Evolutionary conservation across 768 basidiomycete species (phyloP).

Genomic region (Panellus pusillus): DNA sequence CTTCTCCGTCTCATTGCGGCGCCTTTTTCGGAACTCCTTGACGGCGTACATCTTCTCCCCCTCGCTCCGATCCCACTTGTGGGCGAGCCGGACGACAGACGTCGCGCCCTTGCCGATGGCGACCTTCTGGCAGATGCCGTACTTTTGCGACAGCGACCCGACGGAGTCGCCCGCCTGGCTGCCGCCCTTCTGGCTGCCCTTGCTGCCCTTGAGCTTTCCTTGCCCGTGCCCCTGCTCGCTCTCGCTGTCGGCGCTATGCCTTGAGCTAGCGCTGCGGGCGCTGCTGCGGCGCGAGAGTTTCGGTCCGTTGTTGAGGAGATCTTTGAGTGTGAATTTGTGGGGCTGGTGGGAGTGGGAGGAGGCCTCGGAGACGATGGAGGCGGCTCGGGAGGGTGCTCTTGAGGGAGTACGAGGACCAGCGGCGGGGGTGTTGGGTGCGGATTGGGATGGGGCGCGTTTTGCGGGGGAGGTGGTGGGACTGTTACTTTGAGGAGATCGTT

Average conservation of each 20-base stretch:
- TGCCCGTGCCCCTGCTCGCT: conserved; percentile 49
- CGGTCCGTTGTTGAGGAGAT: conserved; percentile 71
- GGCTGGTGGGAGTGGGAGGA: conserved; percentile 39
- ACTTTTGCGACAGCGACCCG: conserved; percentile 73
- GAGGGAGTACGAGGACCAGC: background rate
- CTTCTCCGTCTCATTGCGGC: conserved; percentile 98
- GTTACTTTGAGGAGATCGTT: conserved; percentile 15
- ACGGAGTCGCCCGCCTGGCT: conserved; percentile 45
- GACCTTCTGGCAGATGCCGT: conserved; percentile 89
- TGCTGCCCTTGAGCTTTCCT: background rate
- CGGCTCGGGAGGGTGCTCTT: conserved; percentile 20
- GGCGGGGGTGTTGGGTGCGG: conserved; percentile 6
- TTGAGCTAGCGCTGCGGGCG: conserved; percentile 53
- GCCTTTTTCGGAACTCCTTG: conserved; percentile 98
- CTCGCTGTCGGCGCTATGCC: conserved; percentile 49
- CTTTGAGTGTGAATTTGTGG: conserved; percentile 83
- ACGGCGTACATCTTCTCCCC: conserved; percentile 94
- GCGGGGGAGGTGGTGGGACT: background rate
- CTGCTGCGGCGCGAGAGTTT: conserved; percentile 67
- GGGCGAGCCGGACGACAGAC: conserved; percentile 91
- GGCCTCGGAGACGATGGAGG: conserved; percentile 49
- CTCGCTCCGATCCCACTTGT: conserved; percentile 97
- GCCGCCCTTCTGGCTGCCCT: conserved; percentile 26
- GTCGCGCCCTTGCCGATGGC: conserved; percentile 99
- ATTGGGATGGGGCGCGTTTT: background rate